Evolutionary conservation across 169 alveolate species (phyloP).

Genomic region (Eimeria zaria): DNA sequence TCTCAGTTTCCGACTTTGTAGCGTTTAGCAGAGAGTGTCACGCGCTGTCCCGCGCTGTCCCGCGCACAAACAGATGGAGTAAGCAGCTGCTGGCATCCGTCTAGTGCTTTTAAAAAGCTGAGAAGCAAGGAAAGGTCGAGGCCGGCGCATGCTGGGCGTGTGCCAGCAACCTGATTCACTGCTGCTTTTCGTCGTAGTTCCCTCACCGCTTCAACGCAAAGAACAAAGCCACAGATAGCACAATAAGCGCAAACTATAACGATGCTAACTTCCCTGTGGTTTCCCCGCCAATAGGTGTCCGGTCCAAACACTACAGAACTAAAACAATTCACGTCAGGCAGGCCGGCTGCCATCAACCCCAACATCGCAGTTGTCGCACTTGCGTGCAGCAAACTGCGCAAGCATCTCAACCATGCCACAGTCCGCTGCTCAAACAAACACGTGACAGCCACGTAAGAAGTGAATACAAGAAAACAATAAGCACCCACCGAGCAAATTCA

Average conservation of each 20-base stretch:
- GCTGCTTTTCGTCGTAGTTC: background rate
- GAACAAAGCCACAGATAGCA: background rate
- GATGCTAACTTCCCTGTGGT: background rate
- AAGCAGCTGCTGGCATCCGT: background rate
- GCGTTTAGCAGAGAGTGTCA: background rate
- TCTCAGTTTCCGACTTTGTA: background rate
- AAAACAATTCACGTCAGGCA: background rate
- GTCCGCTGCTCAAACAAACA: background rate
- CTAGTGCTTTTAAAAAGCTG: background rate
- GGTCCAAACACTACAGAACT: background rate
- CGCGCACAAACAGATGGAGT: background rate
- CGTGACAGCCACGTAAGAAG: background rate
- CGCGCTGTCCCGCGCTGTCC: background rate
- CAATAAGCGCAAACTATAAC: background rate
- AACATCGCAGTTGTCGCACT: background rate
- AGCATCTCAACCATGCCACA: background rate
- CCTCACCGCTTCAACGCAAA: background rate
- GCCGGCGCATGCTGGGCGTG: background rate
- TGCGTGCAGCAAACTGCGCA: background rate
- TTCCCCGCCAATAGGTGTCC: background rate
- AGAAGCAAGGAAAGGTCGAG: background rate
- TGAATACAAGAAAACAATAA: background rate
- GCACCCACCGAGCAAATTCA: background rate
- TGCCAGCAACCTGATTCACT: background rate
- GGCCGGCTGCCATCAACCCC: background rate